Conservation (phyloP, 805 yeast species). For the Saccharomycopsis babjevae region DNA sequence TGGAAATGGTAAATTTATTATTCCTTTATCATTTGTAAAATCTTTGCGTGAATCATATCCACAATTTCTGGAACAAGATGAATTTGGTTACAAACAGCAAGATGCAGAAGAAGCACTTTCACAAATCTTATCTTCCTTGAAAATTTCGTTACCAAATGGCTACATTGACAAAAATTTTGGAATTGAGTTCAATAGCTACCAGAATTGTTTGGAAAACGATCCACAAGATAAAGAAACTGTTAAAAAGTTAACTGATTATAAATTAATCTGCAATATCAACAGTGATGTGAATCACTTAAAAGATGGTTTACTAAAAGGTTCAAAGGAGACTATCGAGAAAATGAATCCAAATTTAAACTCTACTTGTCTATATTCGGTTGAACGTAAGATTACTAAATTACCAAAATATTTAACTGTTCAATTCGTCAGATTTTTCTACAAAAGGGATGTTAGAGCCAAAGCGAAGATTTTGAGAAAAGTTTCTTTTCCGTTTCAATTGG, state of each 20-base stretch:
- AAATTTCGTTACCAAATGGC: conserved; percentile 37
- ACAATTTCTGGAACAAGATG: conserved; percentile 77
- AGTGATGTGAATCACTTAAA: conserved; percentile 77
- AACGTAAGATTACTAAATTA: conserved; percentile 50
- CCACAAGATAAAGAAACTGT: conserved; percentile 36
- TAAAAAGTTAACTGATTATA: conserved; percentile 49
- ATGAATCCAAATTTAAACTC: conserved; percentile 57
- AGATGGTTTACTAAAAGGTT: conserved; percentile 69
- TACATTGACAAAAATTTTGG: conserved; percentile 50
- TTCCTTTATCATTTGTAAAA: conserved; percentile 60
- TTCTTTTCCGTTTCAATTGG: conserved; percentile 88
- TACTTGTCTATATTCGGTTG: conserved; percentile 60
- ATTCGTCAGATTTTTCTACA: conserved; percentile 94
- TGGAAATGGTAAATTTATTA: conserved; percentile 35
- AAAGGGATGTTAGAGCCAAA: conserved; percentile 80
- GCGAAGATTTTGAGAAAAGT: conserved; percentile 92
- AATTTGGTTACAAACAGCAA: conserved; percentile 77
- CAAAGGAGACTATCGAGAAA: conserved; percentile 72
- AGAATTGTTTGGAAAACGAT: conserved; percentile 49
- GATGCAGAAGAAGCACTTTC: conserved; percentile 97
- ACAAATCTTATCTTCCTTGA: conserved; percentile 51
- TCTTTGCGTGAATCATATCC: conserved; percentile 63
- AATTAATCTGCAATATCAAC: conserved; percentile 83
- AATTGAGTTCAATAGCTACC: conserved; percentile 50
- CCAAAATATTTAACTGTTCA: conserved; percentile 87